These are phyloP conservation scores for Lojkania enalia DNA, from an alignment of 2,329 filamentous ascomycete species.

Conservation along the genomic window DNA sequence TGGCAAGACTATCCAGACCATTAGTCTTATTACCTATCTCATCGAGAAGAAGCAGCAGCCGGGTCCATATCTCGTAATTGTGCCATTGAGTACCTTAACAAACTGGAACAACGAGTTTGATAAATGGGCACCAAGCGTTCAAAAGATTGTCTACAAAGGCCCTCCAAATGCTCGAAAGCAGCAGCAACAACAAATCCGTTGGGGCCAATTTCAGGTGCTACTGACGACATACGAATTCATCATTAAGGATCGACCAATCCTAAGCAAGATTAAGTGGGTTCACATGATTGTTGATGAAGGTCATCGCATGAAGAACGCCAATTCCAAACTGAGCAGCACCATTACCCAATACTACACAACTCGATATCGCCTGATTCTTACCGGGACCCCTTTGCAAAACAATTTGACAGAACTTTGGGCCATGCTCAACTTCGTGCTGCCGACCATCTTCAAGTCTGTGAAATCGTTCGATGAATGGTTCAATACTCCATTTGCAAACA, in stretches of 20 bases:
- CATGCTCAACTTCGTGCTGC: conserved; percentile 96
- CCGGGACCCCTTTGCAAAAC: conserved; percentile 95
- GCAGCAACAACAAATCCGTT: conserved; percentile 91
- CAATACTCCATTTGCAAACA: conserved; percentile 98
- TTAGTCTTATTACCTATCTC: conserved; percentile 94
- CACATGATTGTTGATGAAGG: conserved; percentile 99
- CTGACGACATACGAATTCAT: conserved; percentile 99
- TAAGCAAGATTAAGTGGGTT: conserved; percentile 99
- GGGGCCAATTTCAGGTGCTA: conserved; percentile 92
- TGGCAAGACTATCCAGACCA: conserved; percentile 98
- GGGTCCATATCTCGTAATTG: conserved; percentile 94
- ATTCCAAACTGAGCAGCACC: conserved; percentile 93
- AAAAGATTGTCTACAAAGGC: conserved; percentile 93
- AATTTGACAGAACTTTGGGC: conserved; percentile 96
- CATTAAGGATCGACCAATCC: conserved; percentile 93
- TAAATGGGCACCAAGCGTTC: conserved; percentile 91
- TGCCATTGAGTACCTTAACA: conserved; percentile 92
- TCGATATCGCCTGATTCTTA: conserved; percentile 93
- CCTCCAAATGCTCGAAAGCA: conserved; percentile 85
- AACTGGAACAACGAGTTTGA: conserved; percentile 99
- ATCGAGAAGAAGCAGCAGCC: conserved; percentile 93
- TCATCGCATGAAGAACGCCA: conserved; percentile 98
- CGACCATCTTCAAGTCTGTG: conserved; percentile 98
- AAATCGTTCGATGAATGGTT: conserved; percentile 99
- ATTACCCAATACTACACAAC: conserved; percentile 95